Base-by-base conservation (phyloP, 805 yeast species). In the Yueomyces sp. region DNA sequence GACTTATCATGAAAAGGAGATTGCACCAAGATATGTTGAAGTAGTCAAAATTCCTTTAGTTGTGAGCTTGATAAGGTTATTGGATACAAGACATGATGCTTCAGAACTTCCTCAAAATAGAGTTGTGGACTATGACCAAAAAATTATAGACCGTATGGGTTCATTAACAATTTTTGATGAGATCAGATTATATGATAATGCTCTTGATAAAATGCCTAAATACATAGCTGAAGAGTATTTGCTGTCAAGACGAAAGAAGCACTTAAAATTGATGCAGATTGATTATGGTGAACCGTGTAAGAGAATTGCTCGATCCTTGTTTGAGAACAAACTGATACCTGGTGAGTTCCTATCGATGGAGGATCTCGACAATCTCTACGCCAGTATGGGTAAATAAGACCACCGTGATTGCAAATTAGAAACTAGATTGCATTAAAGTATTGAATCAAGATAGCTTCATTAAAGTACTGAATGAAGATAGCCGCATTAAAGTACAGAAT, bases 341-440 rank as follows among this genome's bases (percentile, higher is more conserved):
- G 49, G 47, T 19, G 69, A 72, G 29, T 76, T 79, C 46, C 73
- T 79, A 8, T 81, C 85, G 3, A 79, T 79, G 53, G 87, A 82
- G 49, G 94, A 84, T 51, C 85, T 86, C 1, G 94, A 86, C 59
- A 74, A 77, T 43, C 63, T 85, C 48, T 84, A 76, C 56, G 64
- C 73, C 45, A 76, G 84, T 45, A 81, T 85, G 77, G 77, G 76
- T 4, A 31, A 51, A n/a, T 50, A 47, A 43, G 27, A 44, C 26
- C n/a, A 19, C 38, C 2, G 19, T 19, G 19, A 19, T 19, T 19
- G 19, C 19, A 19, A 19, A 19, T 19, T 19, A 19, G 19, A 19
- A 19, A 19, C 19, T 19, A 19, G 19, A 19, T 19, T 19, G 19
- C 19, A 19, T 19, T 19, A 19, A 19, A 19, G 19, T 19, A 19